Percentiles rank a stretch among this genome's conserved stretches.
These are phyloP conservation scores for Polytrichum formosum DNA, from an alignment of 225 moss, liverwort and hornwort species.

Conservation along the genomic window DNA sequence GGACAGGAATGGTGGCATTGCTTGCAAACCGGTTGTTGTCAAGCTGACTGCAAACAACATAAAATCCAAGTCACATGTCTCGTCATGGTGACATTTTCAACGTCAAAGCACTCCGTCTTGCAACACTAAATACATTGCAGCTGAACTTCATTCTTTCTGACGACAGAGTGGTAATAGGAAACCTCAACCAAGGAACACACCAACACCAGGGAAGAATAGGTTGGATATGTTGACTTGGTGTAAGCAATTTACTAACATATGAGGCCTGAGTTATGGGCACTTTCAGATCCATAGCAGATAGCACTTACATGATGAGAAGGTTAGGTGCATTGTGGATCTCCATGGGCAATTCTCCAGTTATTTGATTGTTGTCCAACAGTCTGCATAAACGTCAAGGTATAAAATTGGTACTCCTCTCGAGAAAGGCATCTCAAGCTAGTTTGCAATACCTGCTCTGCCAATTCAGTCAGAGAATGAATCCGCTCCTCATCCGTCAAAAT, in stretches of 20 bases:
- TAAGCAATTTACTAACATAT: too few relatives aligned
- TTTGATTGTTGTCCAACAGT: conserved; percentile 59
- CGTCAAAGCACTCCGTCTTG: neutral
- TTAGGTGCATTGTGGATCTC: conserved; percentile 36
- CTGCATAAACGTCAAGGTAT: conserved; percentile 23
- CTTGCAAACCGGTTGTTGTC: conserved; percentile 74
- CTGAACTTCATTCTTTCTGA: too few relatives aligned
- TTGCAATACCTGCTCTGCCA: neutral
- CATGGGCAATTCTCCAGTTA: conserved; percentile 55
- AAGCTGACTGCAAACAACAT: conserved; percentile 54
- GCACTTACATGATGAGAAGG: conserved; percentile 63
- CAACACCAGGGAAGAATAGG: too few relatives aligned
- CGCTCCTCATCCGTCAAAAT: neutral
- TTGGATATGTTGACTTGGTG: too few relatives aligned
- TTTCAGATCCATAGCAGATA: too few relatives aligned
- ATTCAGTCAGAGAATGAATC: neutral
- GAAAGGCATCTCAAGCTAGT: neutral
- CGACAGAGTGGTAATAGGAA: too few relatives aligned
- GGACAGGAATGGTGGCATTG: conserved; percentile 37
- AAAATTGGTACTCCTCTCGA: neutral
- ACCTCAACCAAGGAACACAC: too few relatives aligned
- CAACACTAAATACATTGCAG: too few relatives aligned
- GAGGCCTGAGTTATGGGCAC: too few relatives aligned
- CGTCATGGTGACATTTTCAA: neutral
- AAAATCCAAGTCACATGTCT: neutral